Evolutionary conservation across 1,284 basidiomycete genomes (phyloP).

Genomic region (Irpex rosettiformis): DNA sequence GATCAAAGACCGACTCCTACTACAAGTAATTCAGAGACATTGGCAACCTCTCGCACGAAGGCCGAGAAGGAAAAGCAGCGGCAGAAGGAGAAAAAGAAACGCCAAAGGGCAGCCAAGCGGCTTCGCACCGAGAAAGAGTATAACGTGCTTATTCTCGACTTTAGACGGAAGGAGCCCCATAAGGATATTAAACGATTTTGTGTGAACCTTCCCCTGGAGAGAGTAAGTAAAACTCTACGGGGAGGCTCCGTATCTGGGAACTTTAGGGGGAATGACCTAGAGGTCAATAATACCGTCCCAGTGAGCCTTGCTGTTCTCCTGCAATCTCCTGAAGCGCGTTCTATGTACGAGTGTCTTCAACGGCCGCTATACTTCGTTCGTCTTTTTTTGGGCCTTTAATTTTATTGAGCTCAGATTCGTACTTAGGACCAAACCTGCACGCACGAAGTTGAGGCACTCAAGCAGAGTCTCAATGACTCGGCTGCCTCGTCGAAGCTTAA

Average conservation of each 20-base stretch:
- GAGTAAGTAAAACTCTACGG: neutral
- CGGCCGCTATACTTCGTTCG: neutral
- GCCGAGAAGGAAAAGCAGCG: no score
- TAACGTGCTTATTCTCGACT: no score
- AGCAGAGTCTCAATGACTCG: neutral
- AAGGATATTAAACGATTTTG: neutral
- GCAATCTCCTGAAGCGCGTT: neutral
- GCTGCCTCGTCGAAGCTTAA: neutral
- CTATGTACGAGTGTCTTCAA: neutral
- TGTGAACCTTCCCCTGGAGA: neutral
- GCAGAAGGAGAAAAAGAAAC: no score
- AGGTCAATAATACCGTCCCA: neutral
- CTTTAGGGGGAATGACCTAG: neutral
- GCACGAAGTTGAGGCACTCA: neutral
- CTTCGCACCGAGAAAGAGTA: no score
- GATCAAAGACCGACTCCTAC: no score
- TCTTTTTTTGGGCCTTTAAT: neutral
- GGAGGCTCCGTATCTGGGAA: neutral
- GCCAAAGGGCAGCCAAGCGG: no score
- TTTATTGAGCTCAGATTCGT: neutral
- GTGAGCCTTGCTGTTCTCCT: neutral
- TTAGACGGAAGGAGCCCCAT: neutral
- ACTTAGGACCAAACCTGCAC: neutral
- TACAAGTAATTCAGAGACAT: no score
- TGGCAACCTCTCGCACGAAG: no score